A percentile compares a stretch with the other conserved stretches of the same genome.
phyloP scores from a whole-genome alignment of 2,329 filamentous ascomycete species.

The Beauveria pseudobassiana region DNA sequence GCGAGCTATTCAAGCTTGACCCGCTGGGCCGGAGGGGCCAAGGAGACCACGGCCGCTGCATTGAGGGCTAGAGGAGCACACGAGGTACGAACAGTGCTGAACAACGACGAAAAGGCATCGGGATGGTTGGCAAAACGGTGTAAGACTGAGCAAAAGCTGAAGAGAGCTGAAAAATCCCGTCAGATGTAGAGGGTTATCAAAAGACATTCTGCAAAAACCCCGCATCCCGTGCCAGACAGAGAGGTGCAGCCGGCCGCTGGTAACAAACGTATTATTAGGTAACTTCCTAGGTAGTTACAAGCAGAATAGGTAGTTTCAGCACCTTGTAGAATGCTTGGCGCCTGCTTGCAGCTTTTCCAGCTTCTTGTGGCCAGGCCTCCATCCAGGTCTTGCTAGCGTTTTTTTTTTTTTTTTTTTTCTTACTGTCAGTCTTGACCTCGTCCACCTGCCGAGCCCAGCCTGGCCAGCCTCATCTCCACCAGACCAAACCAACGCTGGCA shows the following conservation, averaged over 20 bases:
- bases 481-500: background rate
- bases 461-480: slow-evolving; percentile 7
- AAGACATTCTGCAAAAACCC: background rate
- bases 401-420: background rate
- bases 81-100: background rate
- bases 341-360: no score
- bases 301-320: background rate
- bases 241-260: no score
- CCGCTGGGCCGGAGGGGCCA: slow-evolving; percentile 1
- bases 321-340: background rate
- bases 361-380: background rate
- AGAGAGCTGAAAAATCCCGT: background rate
- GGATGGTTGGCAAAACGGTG: no score
- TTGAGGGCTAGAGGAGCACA: background rate
- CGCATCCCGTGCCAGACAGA: background rate
- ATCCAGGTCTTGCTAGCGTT: background rate
- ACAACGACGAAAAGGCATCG: no score
- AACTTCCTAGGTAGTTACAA: background rate
- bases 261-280: background rate
- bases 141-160: background rate
- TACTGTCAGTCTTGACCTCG: background rate
- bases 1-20: background rate
- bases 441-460: background rate
- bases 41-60: background rate
- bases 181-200: background rate